Conservation (phyloP, 768 basidiomycete species). For the Boletus insuetus region DNA sequence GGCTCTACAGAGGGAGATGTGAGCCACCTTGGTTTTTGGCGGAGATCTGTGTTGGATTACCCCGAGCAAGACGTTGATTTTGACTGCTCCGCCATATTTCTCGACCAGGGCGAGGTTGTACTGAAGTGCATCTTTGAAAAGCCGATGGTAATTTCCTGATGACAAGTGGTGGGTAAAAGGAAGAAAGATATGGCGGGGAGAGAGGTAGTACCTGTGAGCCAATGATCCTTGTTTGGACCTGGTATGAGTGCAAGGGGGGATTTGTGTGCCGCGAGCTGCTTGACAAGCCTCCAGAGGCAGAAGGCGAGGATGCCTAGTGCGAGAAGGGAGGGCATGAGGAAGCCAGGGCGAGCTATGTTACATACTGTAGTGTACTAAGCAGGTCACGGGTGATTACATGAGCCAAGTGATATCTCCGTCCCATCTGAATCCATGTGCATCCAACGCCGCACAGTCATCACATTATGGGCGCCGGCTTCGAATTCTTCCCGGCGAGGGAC, state of each 20-base stretch:
- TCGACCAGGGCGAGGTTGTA: slow-evolving; percentile 32
- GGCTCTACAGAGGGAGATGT: slow-evolving; percentile 9
- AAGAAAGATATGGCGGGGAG: no score
- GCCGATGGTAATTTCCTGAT: slow-evolving; percentile 32
- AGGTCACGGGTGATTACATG: no score
- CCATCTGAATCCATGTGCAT: neutral
- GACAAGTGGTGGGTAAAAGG: neutral
- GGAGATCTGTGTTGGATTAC: slow-evolving; percentile 12
- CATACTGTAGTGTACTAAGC: no score
- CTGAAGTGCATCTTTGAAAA: slow-evolving; percentile 32
- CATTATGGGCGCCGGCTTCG: neutral
- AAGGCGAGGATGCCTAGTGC: slow-evolving; percentile 3
- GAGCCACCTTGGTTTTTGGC: neutral
- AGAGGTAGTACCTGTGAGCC: slow-evolving; percentile 31
- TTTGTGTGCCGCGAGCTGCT: slow-evolving; percentile 1
- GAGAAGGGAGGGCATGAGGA: slow-evolving; percentile 1
- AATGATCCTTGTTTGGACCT: slow-evolving; percentile 35
- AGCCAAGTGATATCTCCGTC: no score
- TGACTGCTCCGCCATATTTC: slow-evolving; percentile 36
- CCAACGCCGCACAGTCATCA: no score
- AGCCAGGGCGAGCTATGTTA: no score
- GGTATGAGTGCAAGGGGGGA: slow-evolving; percentile 23
- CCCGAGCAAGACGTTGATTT: slow-evolving; percentile 35
- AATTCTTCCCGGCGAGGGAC: neutral
- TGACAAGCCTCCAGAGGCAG: slow-evolving; percentile 18